Conservation (phyloP, 495 filamentous ascomycete genomes). For the Aspergillus avenaceus region DNA sequence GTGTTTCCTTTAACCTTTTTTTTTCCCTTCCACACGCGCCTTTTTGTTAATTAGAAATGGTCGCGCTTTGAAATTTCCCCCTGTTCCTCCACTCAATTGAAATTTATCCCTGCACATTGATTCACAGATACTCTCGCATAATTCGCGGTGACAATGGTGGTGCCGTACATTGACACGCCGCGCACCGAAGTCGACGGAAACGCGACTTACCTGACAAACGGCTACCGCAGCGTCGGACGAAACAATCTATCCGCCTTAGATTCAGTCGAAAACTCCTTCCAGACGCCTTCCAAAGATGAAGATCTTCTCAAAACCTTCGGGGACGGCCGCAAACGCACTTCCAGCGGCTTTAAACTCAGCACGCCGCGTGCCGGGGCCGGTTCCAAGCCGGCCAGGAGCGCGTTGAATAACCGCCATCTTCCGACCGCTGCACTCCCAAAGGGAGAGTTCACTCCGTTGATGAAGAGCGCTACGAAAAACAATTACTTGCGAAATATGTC, state of each 20-base stretch:
- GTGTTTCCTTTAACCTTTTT: neutral
- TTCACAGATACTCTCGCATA: constrained; percentile 2
- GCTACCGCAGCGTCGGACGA: constrained; percentile 42
- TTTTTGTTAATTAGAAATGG: constrained; percentile 21
- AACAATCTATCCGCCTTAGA: constrained; percentile 63
- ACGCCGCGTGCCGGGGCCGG: constrained; percentile 65
- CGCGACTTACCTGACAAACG: constrained; percentile 69
- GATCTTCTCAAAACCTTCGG: constrained; percentile 66
- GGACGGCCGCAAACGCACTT: constrained; percentile 51
- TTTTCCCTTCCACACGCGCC: neutral
- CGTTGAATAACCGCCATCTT: constrained; percentile 65
- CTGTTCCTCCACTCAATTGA: no score
- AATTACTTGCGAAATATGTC: constrained; percentile 58
- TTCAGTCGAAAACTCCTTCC: constrained; percentile 79
- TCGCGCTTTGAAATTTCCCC: constrained; percentile 21
- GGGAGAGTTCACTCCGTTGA: constrained; percentile 86
- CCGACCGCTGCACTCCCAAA: constrained; percentile 55
- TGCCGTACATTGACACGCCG: constrained; percentile 69
- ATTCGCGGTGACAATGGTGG: constrained; percentile 33
- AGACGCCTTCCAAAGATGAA: constrained; percentile 75
- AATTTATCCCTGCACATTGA: neutral
- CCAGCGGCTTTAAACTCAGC: constrained; percentile 51
- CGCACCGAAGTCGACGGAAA: constrained; percentile 71
- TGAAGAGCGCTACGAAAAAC: constrained; percentile 85
- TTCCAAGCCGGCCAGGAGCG: constrained; percentile 34